These are phyloP conservation scores for Phytophthora ramorum DNA, from an alignment of 352 stramenopile genomes.

Conservation along the genomic window DNA sequence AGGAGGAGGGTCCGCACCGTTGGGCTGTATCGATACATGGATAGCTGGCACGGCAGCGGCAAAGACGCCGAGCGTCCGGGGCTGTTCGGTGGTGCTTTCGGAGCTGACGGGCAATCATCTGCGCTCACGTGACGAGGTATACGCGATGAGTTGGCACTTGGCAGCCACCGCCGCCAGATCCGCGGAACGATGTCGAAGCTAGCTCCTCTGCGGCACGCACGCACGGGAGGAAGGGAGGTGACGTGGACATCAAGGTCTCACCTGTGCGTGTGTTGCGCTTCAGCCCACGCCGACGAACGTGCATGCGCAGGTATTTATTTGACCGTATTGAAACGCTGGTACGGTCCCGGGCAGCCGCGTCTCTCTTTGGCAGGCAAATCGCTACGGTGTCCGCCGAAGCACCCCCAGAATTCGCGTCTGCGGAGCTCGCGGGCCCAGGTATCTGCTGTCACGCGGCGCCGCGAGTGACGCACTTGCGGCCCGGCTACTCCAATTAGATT, in stretches of 20 bases:
- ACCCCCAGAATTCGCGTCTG: neutral
- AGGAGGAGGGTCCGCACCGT: neutral
- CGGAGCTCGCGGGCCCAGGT: conserved; percentile 1
- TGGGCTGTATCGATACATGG: neutral
- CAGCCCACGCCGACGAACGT: too few species aligned
- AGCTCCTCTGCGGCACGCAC: too few species aligned
- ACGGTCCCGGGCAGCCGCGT: neutral
- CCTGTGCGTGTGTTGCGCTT: neutral
- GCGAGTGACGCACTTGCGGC: conserved; percentile 16
- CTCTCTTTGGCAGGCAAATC: conserved; percentile 11
- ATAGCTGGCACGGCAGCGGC: neutral
- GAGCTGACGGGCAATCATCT: too few species aligned
- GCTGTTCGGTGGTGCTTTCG: neutral
- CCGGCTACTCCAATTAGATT: conserved; percentile 1
- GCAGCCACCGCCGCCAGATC: neutral
- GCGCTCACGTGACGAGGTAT: neutral
- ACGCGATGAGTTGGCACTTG: too few species aligned
- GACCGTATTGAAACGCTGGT: too few species aligned
- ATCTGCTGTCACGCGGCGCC: conserved; percentile 15
- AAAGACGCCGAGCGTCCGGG: too few species aligned
- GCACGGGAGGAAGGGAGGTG: neutral
- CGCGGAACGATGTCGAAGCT: neutral
- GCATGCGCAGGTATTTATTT: too few species aligned
- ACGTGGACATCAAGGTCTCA: neutral
- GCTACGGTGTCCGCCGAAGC: neutral